Evolutionary conservation across 164 flowering plant genomes (phyloP), one percentile per base, ranked within the genome.

Genomic region (Saururus chinensis): DNA sequence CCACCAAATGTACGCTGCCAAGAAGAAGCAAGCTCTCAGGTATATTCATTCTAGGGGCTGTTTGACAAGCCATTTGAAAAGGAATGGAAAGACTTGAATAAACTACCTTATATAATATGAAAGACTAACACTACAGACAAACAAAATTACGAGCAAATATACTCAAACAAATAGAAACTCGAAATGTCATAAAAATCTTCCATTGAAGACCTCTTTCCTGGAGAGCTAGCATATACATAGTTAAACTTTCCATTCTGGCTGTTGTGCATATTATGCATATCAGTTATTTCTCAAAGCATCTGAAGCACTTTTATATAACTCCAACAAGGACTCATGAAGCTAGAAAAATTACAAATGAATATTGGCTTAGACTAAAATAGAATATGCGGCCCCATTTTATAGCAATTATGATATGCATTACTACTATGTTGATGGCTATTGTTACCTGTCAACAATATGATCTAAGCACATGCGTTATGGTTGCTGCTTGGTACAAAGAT

Each of bases 191-290:
- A 92, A 64, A 92, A 92, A 70, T 92, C 98, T 75, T 92, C 98
- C 98, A 92, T 92, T 45, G 98, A 88, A 66, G 96, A 74, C 68
- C 98, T 81, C 71, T 92, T 92, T 55, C 98, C 98, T 0, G 87
- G 83, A 59, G 95, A 88, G 75, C 98, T 92, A 51, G 98, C 89
- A 84, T 84, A 92, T 63, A 97, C 98, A 77, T 89, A 92, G 81
- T 96, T 92, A 76, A 89, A 92, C 74, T 86, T 86, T 52, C 88
- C 89, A 76, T 92, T 87, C 72, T 85, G 92, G 76, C 98, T 92
- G 85, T 68, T 62, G 40, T 21, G n/a, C 20, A n/a, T n/a, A 53
- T 1, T 6, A 30, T 30, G 37, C 37, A 30, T 30, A 6, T 30
- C 37, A 30, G 37, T 30, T 30, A 30, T 30, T 30, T 6, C 37